Conservation (phyloP, 176 grass and related monocot genomes). For the Calamus simplicifolius region DNA sequence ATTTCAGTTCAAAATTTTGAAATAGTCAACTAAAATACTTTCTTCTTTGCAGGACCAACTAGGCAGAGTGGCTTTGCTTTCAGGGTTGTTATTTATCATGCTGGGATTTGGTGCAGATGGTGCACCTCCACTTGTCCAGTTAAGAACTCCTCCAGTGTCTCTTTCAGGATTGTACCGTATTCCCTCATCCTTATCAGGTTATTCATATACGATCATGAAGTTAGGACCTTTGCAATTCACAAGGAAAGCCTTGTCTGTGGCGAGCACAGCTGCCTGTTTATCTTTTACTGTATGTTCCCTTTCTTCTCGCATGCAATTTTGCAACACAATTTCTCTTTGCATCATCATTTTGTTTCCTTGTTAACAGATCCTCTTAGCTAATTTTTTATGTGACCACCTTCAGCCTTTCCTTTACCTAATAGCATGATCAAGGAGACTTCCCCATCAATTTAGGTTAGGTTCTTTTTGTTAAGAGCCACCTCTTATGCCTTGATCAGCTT, state of each 20-base stretch:
- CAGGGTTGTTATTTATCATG: slow-evolving; percentile 91
- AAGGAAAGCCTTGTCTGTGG: slow-evolving; percentile 86
- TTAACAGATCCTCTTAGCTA: no score
- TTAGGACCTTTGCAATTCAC: slow-evolving; percentile 82
- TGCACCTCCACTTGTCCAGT: slow-evolving; percentile 57
- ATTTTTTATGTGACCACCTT: background rate
- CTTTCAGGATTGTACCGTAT: slow-evolving; percentile 58
- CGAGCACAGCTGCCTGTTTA: slow-evolving; percentile 85
- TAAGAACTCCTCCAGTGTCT: slow-evolving; percentile 74
- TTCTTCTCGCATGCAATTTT: slow-evolving; percentile 13
- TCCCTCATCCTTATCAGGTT: slow-evolving; percentile 60
- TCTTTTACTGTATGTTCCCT: slow-evolving; percentile 65
- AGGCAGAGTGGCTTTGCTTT: slow-evolving; percentile 85
- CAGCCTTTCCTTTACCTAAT: no score
- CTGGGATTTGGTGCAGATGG: slow-evolving; percentile 87
- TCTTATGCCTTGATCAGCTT: background rate
- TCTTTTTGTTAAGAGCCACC: background rate
- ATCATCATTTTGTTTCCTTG: no score
- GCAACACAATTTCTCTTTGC: background rate
- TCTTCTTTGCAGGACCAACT: slow-evolving; percentile 78
- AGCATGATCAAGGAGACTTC: no score
- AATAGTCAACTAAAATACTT: slow-evolving; percentile 27
- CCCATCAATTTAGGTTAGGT: background rate
- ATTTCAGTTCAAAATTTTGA: slow-evolving; percentile 5
- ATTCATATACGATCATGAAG: slow-evolving; percentile 91